Evolutionary conservation across 2,329 filamentous ascomycete species (phyloP).

Genomic region (Aspergillus tubingensis): DNA sequence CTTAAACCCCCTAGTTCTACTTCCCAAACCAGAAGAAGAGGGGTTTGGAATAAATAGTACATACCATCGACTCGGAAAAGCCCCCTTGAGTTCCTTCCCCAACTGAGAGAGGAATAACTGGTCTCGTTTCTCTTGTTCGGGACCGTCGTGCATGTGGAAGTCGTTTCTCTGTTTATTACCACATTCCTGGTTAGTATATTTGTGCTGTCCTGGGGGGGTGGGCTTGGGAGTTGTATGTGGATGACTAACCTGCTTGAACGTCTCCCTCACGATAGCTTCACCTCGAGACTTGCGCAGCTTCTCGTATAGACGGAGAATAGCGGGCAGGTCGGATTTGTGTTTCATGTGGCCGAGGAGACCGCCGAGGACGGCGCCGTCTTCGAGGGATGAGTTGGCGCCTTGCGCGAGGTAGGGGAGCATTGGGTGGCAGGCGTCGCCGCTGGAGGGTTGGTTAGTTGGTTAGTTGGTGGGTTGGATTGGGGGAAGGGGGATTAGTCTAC

Average conservation of each 20-base stretch:
- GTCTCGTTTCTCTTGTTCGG: slow-evolving; percentile 61
- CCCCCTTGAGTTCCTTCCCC: slow-evolving; percentile 52
- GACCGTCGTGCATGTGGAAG: slow-evolving; percentile 58
- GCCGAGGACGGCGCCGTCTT: slow-evolving; percentile 68
- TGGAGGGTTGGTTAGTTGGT: slow-evolving; percentile 8
- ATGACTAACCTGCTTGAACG: slow-evolving; percentile 53
- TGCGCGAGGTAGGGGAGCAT: slow-evolving; percentile 67
- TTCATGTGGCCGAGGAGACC: slow-evolving; percentile 56
- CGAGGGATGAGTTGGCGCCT: slow-evolving; percentile 67
- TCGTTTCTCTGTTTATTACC: slow-evolving; percentile 45
- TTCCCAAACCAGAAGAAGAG: background rate
- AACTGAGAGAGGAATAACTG: slow-evolving; percentile 58
- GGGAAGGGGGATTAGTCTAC: background rate
- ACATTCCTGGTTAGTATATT: too few relatives aligned
- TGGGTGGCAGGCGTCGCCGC: slow-evolving; percentile 64
- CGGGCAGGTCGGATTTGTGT: slow-evolving; percentile 45
- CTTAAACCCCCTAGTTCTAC: background rate
- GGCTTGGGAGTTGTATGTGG: too few relatives aligned
- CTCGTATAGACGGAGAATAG: slow-evolving; percentile 49
- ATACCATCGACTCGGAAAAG: slow-evolving; percentile 64
- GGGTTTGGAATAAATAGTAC: too few relatives aligned
- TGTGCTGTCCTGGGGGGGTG: too few relatives aligned
- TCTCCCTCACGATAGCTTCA: slow-evolving; percentile 61
- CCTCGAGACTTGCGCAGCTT: slow-evolving; percentile 51
- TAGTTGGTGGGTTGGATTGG: background rate